Base-by-base conservation (phyloP, 2,329 filamentous ascomycete genomes). In the Magnaporthales sp. region DNA sequence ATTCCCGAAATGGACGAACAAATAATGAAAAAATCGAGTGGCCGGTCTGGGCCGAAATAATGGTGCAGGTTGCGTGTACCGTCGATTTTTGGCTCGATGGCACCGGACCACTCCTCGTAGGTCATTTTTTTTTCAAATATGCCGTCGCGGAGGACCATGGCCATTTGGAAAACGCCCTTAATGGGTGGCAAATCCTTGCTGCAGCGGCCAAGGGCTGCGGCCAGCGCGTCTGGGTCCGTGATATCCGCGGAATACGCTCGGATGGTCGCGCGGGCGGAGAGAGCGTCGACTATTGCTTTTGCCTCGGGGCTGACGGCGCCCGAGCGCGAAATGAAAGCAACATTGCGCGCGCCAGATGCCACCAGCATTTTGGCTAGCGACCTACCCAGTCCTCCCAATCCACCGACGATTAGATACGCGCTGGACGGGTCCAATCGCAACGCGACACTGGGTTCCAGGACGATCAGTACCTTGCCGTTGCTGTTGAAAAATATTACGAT, bases 71-170 rank as follows among this genome's bases (percentile, higher is more conserved):
- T 83, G 72, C 74, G 75, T 0, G 83, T 80, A 3, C 84, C 85
- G 0, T 75, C 62, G 0, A 80, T 79, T 73, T 88, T 88, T 63
- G 85, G 83, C 0, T 68, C 72, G n/a, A 82, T 74, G 2, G 79
- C 79, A 3, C 74, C 68, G 3, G 70, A 68, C 80, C 83, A 86
- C 65, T 80, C 75, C 1, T 75, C 72, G 67, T 77, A 78, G 0
- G 74, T 75, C 83, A 86, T 85, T 68, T 79, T 85, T 68, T 79
- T 79, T 24, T 79, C 75, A 66, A 84, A 85, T 0, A 81, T 72
- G 0, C 76, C 74, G 67, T 86, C 84, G 5, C 11, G 10, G 15
- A 63, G 29, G 27, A 24, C 19, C 63, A 64, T 64, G 15, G 63
- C 32, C 31, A 32, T 27, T 26, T 71, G 69, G 10, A 71, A 67